Evolutionary conservation across 306 rosid genomes (phyloP).

Genomic region (Acmispon strigosus): DNA sequence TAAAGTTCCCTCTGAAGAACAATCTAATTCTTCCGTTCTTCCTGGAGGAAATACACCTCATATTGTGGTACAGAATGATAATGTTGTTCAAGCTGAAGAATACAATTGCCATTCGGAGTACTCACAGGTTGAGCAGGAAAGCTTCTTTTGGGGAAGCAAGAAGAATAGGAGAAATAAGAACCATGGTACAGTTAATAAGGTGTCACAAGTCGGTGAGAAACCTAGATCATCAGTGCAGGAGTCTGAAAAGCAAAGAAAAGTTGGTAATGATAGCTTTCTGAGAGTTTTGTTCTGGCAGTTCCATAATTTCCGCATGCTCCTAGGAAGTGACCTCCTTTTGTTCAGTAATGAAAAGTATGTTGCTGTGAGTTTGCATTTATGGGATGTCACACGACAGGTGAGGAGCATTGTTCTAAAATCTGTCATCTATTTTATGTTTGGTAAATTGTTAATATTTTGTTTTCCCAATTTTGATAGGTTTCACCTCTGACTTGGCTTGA

Average conservation of each 20-base stretch:
- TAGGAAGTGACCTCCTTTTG: conserved; percentile 89
- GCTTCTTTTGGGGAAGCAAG: conserved; percentile 54
- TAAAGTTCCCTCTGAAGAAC: conserved; percentile 48
- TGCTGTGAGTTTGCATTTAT: conserved; percentile 93
- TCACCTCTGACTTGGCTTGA: conserved; percentile 96
- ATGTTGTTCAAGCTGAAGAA: conserved; percentile 47
- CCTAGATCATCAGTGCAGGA: conserved; percentile 61
- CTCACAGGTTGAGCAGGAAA: conserved; percentile 49
- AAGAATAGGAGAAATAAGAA: conserved; percentile 55
- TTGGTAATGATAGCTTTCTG: conserved; percentile 58
- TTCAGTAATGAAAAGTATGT: conserved; percentile 93
- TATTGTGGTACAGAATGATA: conserved; percentile 46
- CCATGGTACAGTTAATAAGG: conserved; percentile 46
- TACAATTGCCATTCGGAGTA: conserved; percentile 47
- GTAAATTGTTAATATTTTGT: conserved; percentile 16
- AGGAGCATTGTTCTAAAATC: conserved; percentile 16
- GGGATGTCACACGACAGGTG: conserved; percentile 94
- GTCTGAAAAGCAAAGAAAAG: conserved; percentile 79
- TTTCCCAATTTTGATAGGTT: conserved; percentile 44
- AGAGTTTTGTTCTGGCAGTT: conserved; percentile 94
- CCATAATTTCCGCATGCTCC: conserved; percentile 94
- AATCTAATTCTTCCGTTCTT: conserved; percentile 61
- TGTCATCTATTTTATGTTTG: background rate
- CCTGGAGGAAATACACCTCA: conserved; percentile 62
- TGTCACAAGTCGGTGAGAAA: conserved; percentile 84